Conservation (phyloP, 2,329 filamentous ascomycete genomes). For the Clathrospora elynae region DNA sequence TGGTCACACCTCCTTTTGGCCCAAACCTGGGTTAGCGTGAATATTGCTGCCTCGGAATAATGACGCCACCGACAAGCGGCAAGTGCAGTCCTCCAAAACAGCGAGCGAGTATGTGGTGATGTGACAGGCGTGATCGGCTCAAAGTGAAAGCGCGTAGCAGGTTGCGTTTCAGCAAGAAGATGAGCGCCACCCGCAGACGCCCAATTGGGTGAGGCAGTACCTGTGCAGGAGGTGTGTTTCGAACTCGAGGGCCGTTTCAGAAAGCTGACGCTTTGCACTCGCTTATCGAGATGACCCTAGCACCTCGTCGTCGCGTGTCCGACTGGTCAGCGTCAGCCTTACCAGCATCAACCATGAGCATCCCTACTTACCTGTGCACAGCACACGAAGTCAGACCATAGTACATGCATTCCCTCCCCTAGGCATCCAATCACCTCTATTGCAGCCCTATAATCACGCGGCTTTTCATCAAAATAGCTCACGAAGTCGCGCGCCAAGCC, state of each 20-base stretch:
- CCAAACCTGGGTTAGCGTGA: constrained; percentile 5
- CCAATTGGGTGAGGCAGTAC: constrained; percentile 17
- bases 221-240: constrained; percentile 30
- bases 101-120: constrained; percentile 16
- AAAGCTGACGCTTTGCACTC: neutral
- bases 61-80: constrained; percentile 3
- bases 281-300: neutral
- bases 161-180: constrained; percentile 22
- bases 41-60: neutral
- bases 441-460: constrained; percentile 9
- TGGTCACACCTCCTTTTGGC: no score
- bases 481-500: constrained; percentile 19
- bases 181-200: constrained; percentile 2
- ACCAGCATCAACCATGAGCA: constrained; percentile 11
- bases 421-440: constrained; percentile 9
- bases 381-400: neutral
- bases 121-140: constrained; percentile 16
- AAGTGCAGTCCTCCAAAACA: neutral
- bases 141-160: constrained; percentile 20
- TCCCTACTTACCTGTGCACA: constrained; percentile 1
- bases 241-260: constrained; percentile 28
- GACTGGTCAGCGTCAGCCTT: constrained; percentile 26
- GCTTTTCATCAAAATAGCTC: constrained; percentile 24
- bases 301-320: constrained; percentile 19
- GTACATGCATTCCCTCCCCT: constrained; percentile 5